These are phyloP conservation scores for Forsythia viridissima DNA, from an alignment of 257 asterid species.

Conservation along the genomic window DNA sequence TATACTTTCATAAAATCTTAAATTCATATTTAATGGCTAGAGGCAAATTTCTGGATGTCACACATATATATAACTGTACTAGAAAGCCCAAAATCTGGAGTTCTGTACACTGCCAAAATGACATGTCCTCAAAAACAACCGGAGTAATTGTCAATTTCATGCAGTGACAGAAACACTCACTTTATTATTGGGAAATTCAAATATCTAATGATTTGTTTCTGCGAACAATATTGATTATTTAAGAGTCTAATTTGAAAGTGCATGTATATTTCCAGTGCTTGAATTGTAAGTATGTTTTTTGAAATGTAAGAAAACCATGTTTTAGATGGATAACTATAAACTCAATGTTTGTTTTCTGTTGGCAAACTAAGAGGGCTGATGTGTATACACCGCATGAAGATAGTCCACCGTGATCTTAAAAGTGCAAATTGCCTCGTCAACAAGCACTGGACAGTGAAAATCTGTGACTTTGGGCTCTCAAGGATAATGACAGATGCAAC, in stretches of 20 bases:
- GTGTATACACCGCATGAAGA: constrained; percentile 98
- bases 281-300: not conserved
- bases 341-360: constrained; percentile 27
- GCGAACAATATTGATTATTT: not conserved
- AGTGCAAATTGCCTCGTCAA: constrained; percentile 94
- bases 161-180: not conserved
- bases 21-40: too few species aligned
- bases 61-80: not conserved
- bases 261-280: not conserved
- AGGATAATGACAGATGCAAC: constrained; percentile 64
- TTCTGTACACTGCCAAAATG: not conserved
- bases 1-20: too few species aligned
- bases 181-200: not conserved
- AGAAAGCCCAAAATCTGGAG: not conserved
- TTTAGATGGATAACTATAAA: constrained; percentile 2
- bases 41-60: too few species aligned
- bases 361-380: constrained; percentile 74
- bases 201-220: not conserved
- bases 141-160: not conserved
- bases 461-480: constrained; percentile 98
- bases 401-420: constrained; percentile 85
- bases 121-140: not conserved
- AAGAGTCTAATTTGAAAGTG: not conserved
- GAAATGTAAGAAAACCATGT: not conserved
- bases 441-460: constrained; percentile 92